phyloP scores from a whole-genome alignment of 306 rosid species.

The Prunus armeniaca region DNA sequence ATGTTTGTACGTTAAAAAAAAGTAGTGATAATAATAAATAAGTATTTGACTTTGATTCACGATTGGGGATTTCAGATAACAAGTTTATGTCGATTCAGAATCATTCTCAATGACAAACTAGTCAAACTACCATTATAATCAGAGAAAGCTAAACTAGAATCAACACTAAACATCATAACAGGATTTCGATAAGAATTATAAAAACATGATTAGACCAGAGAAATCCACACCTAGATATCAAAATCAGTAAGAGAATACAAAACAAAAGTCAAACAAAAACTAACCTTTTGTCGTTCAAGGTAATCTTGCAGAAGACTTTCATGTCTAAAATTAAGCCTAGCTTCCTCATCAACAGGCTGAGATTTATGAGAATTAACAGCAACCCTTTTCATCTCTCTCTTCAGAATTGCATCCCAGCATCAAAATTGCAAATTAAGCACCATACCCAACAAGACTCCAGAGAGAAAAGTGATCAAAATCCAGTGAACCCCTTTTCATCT shows the following conservation, averaged over 20 bases:
- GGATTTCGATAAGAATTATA: background rate
- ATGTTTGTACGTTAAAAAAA: no score
- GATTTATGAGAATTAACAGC: conserved; percentile 21
- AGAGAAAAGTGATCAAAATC: background rate
- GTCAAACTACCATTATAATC: background rate
- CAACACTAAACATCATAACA: background rate
- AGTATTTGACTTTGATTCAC: background rate
- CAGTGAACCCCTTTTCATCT: conserved; percentile 3
- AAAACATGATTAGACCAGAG: background rate
- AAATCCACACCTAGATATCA: background rate
- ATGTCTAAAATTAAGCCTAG: conserved; percentile 13
- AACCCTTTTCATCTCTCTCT: conserved; percentile 39
- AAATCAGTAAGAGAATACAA: background rate
- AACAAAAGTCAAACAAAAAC: background rate
- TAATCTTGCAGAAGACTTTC: conserved; percentile 34
- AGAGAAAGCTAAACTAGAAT: background rate
- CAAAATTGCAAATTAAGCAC: conserved; percentile 7
- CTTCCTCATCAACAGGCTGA: conserved; percentile 8
- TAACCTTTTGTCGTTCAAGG: conserved; percentile 54
- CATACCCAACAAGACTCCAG: background rate
- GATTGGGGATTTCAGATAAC: background rate
- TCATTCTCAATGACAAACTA: background rate
- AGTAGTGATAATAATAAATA: background rate
- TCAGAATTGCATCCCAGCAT: background rate
- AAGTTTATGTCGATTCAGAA: background rate